A percentile compares a stretch with the other conserved stretches of the same genome.
Conservation (phyloP, 2,329 filamentous ascomycete species). For the Fusarium sp. region DNA sequence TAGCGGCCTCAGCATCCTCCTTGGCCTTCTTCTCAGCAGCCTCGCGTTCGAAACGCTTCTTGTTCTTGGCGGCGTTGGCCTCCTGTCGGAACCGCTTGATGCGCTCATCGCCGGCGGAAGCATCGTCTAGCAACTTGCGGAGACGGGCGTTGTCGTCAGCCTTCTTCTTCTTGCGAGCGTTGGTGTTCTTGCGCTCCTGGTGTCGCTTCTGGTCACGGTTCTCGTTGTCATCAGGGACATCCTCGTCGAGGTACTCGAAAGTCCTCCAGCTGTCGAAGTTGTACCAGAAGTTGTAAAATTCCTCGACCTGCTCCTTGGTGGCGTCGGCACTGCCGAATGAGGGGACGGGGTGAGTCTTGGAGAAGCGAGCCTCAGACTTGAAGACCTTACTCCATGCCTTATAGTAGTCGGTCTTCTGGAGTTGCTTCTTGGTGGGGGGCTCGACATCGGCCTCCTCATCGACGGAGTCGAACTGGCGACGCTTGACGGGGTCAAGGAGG, state of each 20-base stretch:
- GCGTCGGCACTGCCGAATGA: conserved; percentile 85
- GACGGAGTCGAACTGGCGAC: conserved; percentile 95
- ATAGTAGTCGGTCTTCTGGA: conserved; percentile 89
- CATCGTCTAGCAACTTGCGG: conserved; percentile 89
- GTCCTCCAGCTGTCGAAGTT: conserved; percentile 98
- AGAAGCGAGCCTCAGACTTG: conserved; percentile 93
- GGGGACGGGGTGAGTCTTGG: conserved; percentile 89
- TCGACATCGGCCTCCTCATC: conserved; percentile 94
- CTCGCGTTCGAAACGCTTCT: conserved; percentile 90
- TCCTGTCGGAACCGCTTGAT: conserved; percentile 98
- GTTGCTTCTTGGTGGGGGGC: conserved; percentile 91
- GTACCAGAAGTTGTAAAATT: conserved; percentile 99
- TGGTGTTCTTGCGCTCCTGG: conserved; percentile 97
- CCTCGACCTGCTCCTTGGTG: conserved; percentile 88
- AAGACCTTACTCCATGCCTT: conserved; percentile 94
- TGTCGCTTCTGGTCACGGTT: conserved; percentile 99
- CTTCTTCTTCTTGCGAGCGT: conserved; percentile 99
- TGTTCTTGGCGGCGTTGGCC: conserved; percentile 94
- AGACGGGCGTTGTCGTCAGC: conserved; percentile 94
- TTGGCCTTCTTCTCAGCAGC: conserved; percentile 87
- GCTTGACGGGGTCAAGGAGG: conserved; percentile 89
- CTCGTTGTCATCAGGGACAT: conserved; percentile 98
- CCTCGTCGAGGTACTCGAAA: conserved; percentile 98
- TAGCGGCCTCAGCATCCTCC: conserved; percentile 86
- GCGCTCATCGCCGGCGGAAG: conserved; percentile 85